Conservation (phyloP, 2,329 filamentous ascomycete species). For the Beauveria rudraprayagi region DNA sequence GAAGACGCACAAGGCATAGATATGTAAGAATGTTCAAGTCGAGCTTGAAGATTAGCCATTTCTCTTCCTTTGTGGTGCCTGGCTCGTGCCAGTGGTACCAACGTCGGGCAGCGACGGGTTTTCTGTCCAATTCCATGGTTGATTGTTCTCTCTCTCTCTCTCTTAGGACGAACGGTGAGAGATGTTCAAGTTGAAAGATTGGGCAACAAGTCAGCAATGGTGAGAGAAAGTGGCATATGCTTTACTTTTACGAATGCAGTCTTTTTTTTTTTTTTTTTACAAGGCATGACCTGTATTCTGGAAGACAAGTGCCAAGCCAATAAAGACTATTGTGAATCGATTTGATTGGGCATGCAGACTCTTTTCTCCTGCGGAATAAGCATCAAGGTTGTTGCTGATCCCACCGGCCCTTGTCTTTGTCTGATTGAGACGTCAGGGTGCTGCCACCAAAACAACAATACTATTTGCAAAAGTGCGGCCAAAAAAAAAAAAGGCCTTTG, state of each 20-base stretch:
- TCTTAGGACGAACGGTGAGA: background rate
- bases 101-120: background rate
- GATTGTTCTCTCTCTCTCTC: background rate
- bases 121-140: background rate
- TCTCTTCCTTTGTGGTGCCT: conserved; percentile 32
- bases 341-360: background rate
- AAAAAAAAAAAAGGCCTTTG: background rate
- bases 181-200: background rate
- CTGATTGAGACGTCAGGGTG: background rate
- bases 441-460: background rate
- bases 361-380: background rate
- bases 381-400: background rate
- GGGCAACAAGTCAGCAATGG: too few species aligned
- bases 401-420: background rate
- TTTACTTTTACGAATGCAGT: background rate
- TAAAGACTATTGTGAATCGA: background rate
- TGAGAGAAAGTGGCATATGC: background rate
- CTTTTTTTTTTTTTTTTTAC: too few species aligned
- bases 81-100: conserved; percentile 37
- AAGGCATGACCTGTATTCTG: background rate
- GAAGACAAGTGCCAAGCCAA: background rate
- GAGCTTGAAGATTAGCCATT: conserved; percentile 39
- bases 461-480: background rate
- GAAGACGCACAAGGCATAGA: conserved; percentile 27
- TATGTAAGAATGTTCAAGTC: conserved; percentile 36